Conservation (phyloP, 805 yeast genomes). For the Phaffomyces antillensis region DNA sequence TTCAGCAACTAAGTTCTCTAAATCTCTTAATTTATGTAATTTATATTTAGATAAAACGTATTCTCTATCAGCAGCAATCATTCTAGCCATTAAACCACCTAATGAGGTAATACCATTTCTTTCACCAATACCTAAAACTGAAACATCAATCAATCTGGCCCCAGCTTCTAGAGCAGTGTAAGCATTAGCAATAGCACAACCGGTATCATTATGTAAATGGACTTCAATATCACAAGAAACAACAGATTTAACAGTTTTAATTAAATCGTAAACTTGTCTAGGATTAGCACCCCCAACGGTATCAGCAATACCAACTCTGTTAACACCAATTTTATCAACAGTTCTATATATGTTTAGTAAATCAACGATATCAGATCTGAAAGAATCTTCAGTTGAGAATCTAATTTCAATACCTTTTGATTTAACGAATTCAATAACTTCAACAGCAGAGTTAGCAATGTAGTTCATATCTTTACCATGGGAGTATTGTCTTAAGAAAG, state of each 20-base stretch:
- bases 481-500: slow-evolving; percentile 86
- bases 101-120: slow-evolving; percentile 97
- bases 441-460: slow-evolving; percentile 92
- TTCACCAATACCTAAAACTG: slow-evolving; percentile 97
- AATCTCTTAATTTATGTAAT: slow-evolving; percentile 89
- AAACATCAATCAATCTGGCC: slow-evolving; percentile 88
- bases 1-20: slow-evolving; percentile 93
- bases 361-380: slow-evolving; percentile 94
- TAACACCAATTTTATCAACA: slow-evolving; percentile 95
- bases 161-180: slow-evolving; percentile 98
- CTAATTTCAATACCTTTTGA: slow-evolving; percentile 95
- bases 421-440: slow-evolving; percentile 95
- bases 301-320: slow-evolving; percentile 98
- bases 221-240: slow-evolving; percentile 97
- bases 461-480: slow-evolving; percentile 99
- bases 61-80: slow-evolving; percentile 97
- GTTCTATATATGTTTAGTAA: slow-evolving; percentile 91
- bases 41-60: slow-evolving; percentile 92
- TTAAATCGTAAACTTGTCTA: slow-evolving; percentile 95
- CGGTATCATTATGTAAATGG: slow-evolving; percentile 98
- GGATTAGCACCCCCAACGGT: slow-evolving; percentile 99
- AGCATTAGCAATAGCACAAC: slow-evolving; percentile 98
- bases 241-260: slow-evolving; percentile 86
- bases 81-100: slow-evolving; percentile 98
- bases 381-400: slow-evolving; percentile 94